phyloP scores from a whole-genome alignment of 2,329 filamentous ascomycete genomes.

The Cladosporium cucumerinum region DNA sequence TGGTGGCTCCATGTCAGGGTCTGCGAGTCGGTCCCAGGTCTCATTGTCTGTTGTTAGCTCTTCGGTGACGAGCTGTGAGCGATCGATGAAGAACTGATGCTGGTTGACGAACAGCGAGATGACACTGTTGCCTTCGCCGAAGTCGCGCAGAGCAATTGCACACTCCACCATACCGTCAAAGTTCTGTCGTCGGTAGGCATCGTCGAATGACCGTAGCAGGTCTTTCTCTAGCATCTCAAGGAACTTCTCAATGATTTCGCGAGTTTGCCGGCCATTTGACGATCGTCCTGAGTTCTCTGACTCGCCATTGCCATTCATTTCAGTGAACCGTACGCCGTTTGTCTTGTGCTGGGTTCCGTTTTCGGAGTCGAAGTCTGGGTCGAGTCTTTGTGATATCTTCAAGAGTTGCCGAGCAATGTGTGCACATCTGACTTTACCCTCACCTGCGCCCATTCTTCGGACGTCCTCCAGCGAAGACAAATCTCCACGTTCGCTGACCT shows the following conservation, averaged over 20 bases:
- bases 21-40: slow-evolving; percentile 84
- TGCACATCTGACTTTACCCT: slow-evolving; percentile 91
- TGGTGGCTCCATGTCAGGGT: slow-evolving; percentile 88
- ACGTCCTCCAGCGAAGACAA: slow-evolving; percentile 86
- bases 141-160: slow-evolving; percentile 87
- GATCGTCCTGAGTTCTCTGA: slow-evolving; percentile 45
- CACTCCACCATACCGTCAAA: slow-evolving; percentile 99
- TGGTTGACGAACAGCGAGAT: slow-evolving; percentile 97
- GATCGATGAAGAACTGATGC: slow-evolving; percentile 98
- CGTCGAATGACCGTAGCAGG: slow-evolving; percentile 91
- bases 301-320: slow-evolving; percentile 50
- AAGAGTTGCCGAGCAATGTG: slow-evolving; percentile 90
- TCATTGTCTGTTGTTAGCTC: slow-evolving; percentile 72
- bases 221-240: slow-evolving; percentile 95
- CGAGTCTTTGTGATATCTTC: slow-evolving; percentile 87
- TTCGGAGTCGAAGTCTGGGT: slow-evolving; percentile 56
- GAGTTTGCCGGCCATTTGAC: slow-evolving; percentile 31
- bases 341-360: slow-evolving; percentile 27
- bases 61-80: slow-evolving; percentile 85
- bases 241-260: slow-evolving; percentile 94
- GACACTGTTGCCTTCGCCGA: slow-evolving; percentile 92
- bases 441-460: slow-evolving; percentile 75
- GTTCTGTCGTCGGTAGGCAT: slow-evolving; percentile 91
- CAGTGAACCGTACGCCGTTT: slow-evolving; percentile 30
- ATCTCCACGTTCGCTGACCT: slow-evolving; percentile 86